Conservation (phyloP, 2,329 filamentous ascomycete species). For the Sporothrix euskadiensis region DNA sequence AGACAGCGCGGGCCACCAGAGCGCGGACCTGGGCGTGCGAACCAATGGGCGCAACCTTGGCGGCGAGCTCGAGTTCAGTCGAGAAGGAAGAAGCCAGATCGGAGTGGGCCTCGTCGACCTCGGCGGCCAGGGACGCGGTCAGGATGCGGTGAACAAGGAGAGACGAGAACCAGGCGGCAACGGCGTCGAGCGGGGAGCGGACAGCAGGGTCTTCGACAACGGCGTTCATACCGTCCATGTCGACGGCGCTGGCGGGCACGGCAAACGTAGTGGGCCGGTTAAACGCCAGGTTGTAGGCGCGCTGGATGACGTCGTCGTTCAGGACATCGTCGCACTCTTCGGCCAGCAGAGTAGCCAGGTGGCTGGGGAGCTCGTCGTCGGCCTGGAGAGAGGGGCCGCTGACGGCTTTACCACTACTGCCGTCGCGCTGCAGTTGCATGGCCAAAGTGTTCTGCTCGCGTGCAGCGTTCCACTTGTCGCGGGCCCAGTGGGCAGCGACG, state of each 20-base stretch:
- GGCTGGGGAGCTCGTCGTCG: slow-evolving; percentile 70
- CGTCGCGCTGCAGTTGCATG: slow-evolving; percentile 44
- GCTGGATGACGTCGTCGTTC: slow-evolving; percentile 73
- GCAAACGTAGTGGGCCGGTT: slow-evolving; percentile 74
- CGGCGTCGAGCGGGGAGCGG: slow-evolving; percentile 81
- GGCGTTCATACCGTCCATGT: slow-evolving; percentile 73
- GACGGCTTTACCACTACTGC: slow-evolving; percentile 12
- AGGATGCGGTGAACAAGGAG: slow-evolving; percentile 70
- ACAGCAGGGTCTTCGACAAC: slow-evolving; percentile 85
- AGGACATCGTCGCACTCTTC: slow-evolving; percentile 82
- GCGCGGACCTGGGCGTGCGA: slow-evolving; percentile 68
- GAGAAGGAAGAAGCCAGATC: slow-evolving; percentile 28
- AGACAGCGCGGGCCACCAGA: slow-evolving; percentile 59
- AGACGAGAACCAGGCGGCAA: slow-evolving; percentile 89
- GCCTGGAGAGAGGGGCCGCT: slow-evolving; percentile 35
- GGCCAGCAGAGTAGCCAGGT: slow-evolving; percentile 73
- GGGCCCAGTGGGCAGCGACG: slow-evolving; percentile 71
- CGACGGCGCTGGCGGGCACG: slow-evolving; percentile 54
- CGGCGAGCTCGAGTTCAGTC: slow-evolving; percentile 65
- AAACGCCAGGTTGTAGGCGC: slow-evolving; percentile 87
- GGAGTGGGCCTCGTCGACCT: slow-evolving; percentile 31
- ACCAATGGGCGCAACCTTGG: slow-evolving; percentile 73
- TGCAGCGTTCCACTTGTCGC: slow-evolving; percentile 79
- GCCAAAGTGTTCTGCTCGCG: slow-evolving; percentile 60
- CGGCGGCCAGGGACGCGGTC: slow-evolving; percentile 59